phyloP scores from a whole-genome alignment of 345 rosid species.

The Acer negundo region DNA sequence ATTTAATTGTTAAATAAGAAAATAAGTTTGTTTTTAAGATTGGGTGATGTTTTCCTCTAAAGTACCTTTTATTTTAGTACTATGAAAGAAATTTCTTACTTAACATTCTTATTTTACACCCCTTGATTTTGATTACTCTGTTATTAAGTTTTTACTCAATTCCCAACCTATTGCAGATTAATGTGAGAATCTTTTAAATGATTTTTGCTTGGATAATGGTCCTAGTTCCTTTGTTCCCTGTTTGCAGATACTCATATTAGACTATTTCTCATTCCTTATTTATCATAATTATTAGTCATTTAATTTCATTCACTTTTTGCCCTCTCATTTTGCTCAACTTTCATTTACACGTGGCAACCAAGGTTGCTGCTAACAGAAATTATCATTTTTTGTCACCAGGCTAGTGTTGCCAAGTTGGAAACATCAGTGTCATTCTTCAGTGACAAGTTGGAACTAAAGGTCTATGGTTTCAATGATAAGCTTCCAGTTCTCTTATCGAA shows the following conservation, averaged over 20 bases:
- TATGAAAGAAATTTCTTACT: too few relatives aligned
- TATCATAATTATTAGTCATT: too few relatives aligned
- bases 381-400: constrained; percentile 52
- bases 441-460: constrained; percentile 87
- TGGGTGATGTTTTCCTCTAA: neutral
- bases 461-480: constrained; percentile 92
- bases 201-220: too few relatives aligned
- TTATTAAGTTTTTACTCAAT: neutral
- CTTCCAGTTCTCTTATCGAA: constrained; percentile 73
- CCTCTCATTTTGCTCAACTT: neutral
- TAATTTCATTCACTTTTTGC: neutral
- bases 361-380: constrained; percentile 11
- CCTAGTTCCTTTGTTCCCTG: neutral
- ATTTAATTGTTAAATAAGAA: neutral
- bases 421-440: constrained; percentile 64
- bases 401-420: constrained; percentile 91
- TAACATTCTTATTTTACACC: too few relatives aligned
- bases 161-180: neutral
- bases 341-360: constrained; percentile 8
- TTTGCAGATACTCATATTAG: too few relatives aligned
- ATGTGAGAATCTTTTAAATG: neutral
- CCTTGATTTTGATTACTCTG: neutral
- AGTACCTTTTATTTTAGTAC: neutral
- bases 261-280: too few relatives aligned
- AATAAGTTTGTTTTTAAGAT: neutral